Evolutionary conservation across 306 rosid species (phyloP).

Genomic region (Sesbania bispinosa): DNA sequence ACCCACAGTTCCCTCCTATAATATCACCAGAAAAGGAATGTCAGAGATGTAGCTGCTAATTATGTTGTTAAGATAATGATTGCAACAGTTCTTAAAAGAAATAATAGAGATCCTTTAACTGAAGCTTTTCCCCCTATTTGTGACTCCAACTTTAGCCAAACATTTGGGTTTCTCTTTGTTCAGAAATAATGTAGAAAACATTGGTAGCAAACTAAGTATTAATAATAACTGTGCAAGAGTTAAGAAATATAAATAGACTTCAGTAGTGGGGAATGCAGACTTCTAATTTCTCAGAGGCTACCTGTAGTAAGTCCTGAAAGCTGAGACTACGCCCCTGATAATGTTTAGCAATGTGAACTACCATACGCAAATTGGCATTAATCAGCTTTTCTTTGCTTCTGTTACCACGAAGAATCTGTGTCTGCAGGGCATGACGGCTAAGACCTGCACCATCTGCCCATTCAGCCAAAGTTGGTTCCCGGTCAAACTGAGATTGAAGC

Average conservation of each 20-base stretch:
- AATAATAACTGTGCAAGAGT: conserved; percentile 5
- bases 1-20: conserved; percentile 88
- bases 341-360: conserved; percentile 85
- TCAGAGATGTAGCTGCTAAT: conserved; percentile 13
- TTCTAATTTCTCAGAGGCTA: conserved; percentile 22
- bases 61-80: background rate
- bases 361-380: conserved; percentile 79
- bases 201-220: background rate
- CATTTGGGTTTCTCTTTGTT: conserved; percentile 1
- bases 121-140: background rate
- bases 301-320: conserved; percentile 92
- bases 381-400: conserved; percentile 69
- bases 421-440: conserved; percentile 47
- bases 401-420: conserved; percentile 49
- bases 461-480: conserved; percentile 85
- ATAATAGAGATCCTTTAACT: conserved; percentile 7
- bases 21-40: conserved; percentile 26
- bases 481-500: conserved; percentile 75
- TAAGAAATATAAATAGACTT: conserved; percentile 1
- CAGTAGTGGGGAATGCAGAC: background rate
- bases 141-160: conserved; percentile 5
- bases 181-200: conserved; percentile 17
- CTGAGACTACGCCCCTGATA: conserved; percentile 83
- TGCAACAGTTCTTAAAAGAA: background rate
- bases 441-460: conserved; percentile 92